These are phyloP conservation scores for Populus ilicifolia DNA, from an alignment of 345 rosid species.

Conservation along the genomic window DNA sequence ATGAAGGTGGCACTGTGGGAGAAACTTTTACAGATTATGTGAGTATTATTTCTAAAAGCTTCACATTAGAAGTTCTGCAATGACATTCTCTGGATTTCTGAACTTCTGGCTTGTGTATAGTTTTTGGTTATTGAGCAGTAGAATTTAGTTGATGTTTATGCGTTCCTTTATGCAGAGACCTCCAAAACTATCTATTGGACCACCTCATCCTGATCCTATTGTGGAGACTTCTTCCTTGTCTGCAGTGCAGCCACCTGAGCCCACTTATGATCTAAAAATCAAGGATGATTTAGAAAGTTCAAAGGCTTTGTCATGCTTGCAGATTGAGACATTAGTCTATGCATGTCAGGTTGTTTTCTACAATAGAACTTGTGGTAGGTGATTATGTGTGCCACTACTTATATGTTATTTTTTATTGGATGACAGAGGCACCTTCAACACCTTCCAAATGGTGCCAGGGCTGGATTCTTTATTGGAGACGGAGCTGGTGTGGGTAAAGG, in stretches of 20 bases:
- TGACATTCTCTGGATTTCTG: not conserved
- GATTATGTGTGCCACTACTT: constrained; percentile 20
- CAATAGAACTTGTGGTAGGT: constrained; percentile 21
- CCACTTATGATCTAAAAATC: constrained; percentile 69
- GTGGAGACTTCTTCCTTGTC: constrained; percentile 95
- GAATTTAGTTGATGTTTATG: constrained; percentile 9
- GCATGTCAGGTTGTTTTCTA: constrained; percentile 78
- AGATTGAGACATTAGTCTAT: constrained; percentile 96
- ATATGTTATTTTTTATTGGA: constrained; percentile 27
- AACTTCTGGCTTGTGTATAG: constrained; percentile 8
- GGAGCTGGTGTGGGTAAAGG: constrained; percentile 99
- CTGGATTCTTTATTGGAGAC: constrained; percentile 96
- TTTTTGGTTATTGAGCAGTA: constrained; percentile 3
- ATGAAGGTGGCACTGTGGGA: constrained; percentile 89
- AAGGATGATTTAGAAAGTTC: constrained; percentile 70
- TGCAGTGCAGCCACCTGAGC: constrained; percentile 96
- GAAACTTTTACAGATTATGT: constrained; percentile 97
- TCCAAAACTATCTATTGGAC: constrained; percentile 82
- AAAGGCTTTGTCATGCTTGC: constrained; percentile 85
- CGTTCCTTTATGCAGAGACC: constrained; percentile 59
- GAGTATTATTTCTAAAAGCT: constrained; percentile 34
- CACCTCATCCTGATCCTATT: constrained; percentile 93
- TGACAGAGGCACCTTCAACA: constrained; percentile 88
- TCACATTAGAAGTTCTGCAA: not conserved
- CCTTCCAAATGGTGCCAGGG: constrained; percentile 79